Evolutionary conservation across 2,329 filamentous ascomycete species (phyloP), one percentile per base, ranked within the genome.

Genomic region (Sordariomycetes sp.): DNA sequence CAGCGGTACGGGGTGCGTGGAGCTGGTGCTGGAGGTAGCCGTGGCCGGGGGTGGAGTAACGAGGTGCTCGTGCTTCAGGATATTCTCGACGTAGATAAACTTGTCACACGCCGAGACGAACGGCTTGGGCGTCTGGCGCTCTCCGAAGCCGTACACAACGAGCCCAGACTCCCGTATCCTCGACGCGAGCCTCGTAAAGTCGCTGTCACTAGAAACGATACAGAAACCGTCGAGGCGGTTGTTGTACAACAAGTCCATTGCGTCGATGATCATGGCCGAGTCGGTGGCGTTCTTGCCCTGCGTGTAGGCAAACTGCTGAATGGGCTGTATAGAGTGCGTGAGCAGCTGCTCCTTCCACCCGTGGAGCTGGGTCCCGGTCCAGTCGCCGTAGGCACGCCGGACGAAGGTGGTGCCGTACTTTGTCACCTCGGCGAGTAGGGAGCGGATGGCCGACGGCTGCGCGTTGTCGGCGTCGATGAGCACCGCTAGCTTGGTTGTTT

Each of bases 231-330:
- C 64, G 35, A 69, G 68, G 4, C 62, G 63, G 42, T 63, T 62
- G 0, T 67, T 61, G 52, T 70, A 69, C 1, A 71, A 57, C 12
- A 71, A 61, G 57, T 71, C 68, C 69, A 71, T 71, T 34, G 69
- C 68, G 50, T 71, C 69, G 39, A 71, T 70, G 2, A 70, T 63
- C 67, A 70, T 69, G 52, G 68, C 68, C 0, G 64, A 60, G 51
- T 70, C 68, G 1, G 67, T 70, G 1, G 68, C 59, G 50, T 69
- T 71, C 54, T 70, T 70, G n/a, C 68, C 67, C 0, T 59, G 51
- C 0, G 69, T 71, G 50, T 69, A 70, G 2, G 67, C 63, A 24
- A 70, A 70, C 55, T 70, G 69, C 58, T 71, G 68, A 2, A 70
- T 65, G 0, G 68, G 69, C 58, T 69, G 66, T 28, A 70, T 69